These are phyloP conservation scores for Fusarium neocosmosporiellum DNA, from an alignment of 2,329 filamentous ascomycete genomes.

Conservation along the genomic window DNA sequence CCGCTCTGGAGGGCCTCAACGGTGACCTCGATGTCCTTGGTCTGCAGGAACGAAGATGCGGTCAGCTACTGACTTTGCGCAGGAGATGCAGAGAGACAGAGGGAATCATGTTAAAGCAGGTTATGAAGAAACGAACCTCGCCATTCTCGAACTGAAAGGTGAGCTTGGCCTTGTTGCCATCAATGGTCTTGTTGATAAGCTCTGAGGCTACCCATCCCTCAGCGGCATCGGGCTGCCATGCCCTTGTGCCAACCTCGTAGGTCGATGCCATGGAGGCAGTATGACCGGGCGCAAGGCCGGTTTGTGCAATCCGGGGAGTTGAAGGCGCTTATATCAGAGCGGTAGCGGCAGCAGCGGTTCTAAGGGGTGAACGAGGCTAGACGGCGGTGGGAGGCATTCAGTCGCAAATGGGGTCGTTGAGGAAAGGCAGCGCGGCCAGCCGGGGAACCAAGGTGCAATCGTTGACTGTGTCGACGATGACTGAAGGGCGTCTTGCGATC, in stretches of 20 bases:
- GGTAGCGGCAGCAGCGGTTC: constrained; percentile 34
- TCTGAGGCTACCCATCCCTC: constrained; percentile 99
- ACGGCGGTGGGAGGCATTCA: constrained; percentile 45
- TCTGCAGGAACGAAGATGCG: constrained; percentile 53
- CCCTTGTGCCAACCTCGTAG: constrained; percentile 96
- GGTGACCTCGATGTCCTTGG: constrained; percentile 82
- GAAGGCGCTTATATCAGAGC: constrained; percentile 37
- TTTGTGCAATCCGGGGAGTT: constrained; percentile 16
- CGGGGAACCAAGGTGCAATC: constrained; percentile 14
- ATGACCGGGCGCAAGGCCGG: constrained; percentile 42
- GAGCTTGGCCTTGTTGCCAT: constrained; percentile 88
- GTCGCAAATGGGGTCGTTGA: constrained; percentile 38
- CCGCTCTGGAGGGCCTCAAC: constrained; percentile 80
- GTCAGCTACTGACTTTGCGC: constrained; percentile 18
- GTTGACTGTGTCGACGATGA: constrained; percentile 17
- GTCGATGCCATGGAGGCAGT: constrained; percentile 81
- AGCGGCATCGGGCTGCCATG: constrained; percentile 95
- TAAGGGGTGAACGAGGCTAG: constrained; percentile 34
- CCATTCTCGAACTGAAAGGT: constrained; percentile 92
- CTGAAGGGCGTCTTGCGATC: constrained; percentile 26
- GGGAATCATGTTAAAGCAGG: neutral
- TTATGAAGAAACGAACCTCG: constrained; percentile 69
- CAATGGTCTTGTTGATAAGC: constrained; percentile 84
- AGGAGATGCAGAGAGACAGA: neutral
- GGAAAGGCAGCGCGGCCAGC: constrained; percentile 32